Base-by-base conservation (phyloP, 805 yeast species). In the Candida cerambycidarum region DNA sequence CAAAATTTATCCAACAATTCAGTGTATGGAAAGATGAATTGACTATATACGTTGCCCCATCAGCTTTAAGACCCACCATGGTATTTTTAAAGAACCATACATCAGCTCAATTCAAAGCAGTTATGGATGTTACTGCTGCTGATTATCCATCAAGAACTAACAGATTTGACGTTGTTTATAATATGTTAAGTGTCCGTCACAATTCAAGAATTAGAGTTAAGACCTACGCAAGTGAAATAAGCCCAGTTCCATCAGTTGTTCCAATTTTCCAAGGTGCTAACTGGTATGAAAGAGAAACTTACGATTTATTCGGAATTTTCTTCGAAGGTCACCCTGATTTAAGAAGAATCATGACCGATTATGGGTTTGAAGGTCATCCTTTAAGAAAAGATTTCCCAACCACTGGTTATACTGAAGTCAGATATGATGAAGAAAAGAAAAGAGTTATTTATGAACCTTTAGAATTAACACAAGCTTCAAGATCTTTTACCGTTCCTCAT, bases 311-410 rank as follows among this genome's bases (percentile, higher is more conserved):
- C 61, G 96, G 96, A 32, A 79, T 88, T 45, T 86, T 86, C 66
- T 88, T 88, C 58, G 92, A 85, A 65, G 87, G 84, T 46, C 96
- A 88, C 65, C 95, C 95, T 5, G 96, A 87, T 65, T 73, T 87
- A 59, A 81, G 96, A 69, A 77, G 96, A 69, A 86, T 87, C 63
- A 78, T 87, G 81, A 87, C 96, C 43, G 96, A 87, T 67, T 87
- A 87, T 64, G 96, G 96, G 16, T 87, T 88, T 56, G 95, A 86
- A 67, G 96, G 96, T 41, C 93, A 87, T 61, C 96, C 96, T 11
- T 75, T 87, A 61, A 79, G 95, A 67, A 88, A 88, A 65, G 96
- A 88, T 66, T 88, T 88, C 84, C 96, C 96, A 54, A 82, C 92
- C 32, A 85, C 93, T 31, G 96, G 96, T 43, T 88, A 86, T 69